These are phyloP conservation scores for Diaporthe citrichinensis DNA, from an alignment of 2,329 filamentous ascomycete genomes.

Conservation along the genomic window DNA sequence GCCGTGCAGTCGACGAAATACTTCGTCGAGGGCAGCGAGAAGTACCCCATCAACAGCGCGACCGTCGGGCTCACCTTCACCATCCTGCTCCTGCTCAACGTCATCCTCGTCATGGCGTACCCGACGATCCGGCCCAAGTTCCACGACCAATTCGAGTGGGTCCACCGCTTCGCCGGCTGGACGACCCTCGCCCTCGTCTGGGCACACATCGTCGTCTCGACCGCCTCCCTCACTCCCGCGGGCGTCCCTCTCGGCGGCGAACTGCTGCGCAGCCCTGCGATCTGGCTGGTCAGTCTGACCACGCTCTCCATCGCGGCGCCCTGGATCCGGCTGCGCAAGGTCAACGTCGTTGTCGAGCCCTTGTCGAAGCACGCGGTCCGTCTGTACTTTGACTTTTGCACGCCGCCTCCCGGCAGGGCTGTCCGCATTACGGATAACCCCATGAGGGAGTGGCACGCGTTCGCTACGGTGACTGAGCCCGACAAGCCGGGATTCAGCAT, in stretches of 20 bases:
- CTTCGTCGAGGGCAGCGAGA: constrained; percentile 42
- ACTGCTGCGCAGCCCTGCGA: constrained; percentile 55
- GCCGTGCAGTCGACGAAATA: constrained; percentile 55
- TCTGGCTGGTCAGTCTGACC: constrained; percentile 72
- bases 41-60: constrained; percentile 50
- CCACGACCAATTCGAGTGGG: constrained; percentile 79
- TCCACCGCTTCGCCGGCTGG: constrained; percentile 84
- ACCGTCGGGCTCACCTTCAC: constrained; percentile 65
- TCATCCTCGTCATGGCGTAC: constrained; percentile 75
- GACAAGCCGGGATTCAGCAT: constrained; percentile 49
- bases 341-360: constrained; percentile 67
- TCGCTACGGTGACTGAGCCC: constrained; percentile 70
- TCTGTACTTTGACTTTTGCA: constrained; percentile 69
- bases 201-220: constrained; percentile 50
- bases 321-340: constrained; percentile 73
- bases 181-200: constrained; percentile 62
- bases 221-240: constrained; percentile 45
- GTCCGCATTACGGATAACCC: constrained; percentile 68
- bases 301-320: constrained; percentile 71
- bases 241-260: constrained; percentile 31
- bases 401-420: constrained; percentile 62
- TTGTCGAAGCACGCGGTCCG: constrained; percentile 75
- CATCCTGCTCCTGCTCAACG: constrained; percentile 69
- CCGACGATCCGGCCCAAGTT: constrained; percentile 72
- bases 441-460: constrained; percentile 72